phyloP scores from a whole-genome alignment of 345 rosid genomes.

The Cardamine occulta region DNA sequence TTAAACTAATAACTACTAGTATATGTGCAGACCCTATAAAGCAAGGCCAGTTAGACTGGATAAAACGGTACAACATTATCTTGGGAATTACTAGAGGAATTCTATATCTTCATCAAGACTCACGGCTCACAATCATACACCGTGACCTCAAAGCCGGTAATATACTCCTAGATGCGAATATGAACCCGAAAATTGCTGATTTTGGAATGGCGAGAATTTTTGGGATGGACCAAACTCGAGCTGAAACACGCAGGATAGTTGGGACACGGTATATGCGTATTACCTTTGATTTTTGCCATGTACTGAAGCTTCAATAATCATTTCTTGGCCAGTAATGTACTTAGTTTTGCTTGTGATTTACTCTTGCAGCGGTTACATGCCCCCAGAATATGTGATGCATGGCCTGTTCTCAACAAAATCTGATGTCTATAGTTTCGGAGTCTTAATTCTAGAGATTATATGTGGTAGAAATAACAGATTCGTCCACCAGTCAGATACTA shows the following conservation, averaged over 20 bases:
- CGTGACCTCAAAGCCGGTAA: too few species aligned
- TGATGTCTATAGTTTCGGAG: constrained; percentile 38
- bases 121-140: too few species aligned
- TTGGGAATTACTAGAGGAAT: too few species aligned
- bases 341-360: not conserved
- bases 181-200: too few species aligned
- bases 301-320: not conserved
- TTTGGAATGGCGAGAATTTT: too few species aligned
- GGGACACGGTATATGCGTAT: constrained; percentile 25
- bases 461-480: not conserved
- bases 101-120: too few species aligned
- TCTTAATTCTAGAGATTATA: constrained; percentile 39
- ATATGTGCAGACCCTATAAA: too few species aligned
- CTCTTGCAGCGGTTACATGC: constrained; percentile 28
- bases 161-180: too few species aligned
- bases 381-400: constrained; percentile 31
- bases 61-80: too few species aligned
- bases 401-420: constrained; percentile 29
- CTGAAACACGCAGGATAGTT: constrained; percentile 18
- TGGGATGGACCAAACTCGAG: not conserved
- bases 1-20: too few species aligned
- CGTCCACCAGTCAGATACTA: not conserved
- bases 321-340: too few species aligned
- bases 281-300: not conserved
- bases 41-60: too few species aligned